Percentiles rank a stretch among this genome's conserved stretches.
Evolutionary conservation across 78 protist genomes (phyloP).

Genomic region (Mantamonas sphyraenae): DNA sequence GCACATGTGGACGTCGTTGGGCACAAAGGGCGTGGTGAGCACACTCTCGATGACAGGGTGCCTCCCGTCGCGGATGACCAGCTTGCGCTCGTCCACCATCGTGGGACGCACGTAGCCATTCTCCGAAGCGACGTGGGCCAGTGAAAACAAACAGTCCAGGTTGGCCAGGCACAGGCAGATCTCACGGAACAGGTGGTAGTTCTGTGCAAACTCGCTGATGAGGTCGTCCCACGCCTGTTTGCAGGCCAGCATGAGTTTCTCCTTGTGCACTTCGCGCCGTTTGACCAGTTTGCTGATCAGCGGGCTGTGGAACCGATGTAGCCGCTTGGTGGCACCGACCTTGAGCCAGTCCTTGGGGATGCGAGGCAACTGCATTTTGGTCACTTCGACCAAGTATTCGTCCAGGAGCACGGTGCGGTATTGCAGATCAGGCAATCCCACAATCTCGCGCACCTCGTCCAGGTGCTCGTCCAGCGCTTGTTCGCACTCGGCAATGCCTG

Average conservation of each 20-base stretch:
- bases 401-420: too few species aligned
- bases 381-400: too few species aligned
- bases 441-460: neutral
- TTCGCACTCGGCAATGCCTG: too few species aligned
- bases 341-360: conserved; percentile 5
- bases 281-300: too few species aligned
- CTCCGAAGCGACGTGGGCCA: conserved; percentile 5
- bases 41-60: conserved; percentile 44
- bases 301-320: too few species aligned
- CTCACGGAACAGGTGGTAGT: conserved; percentile 26
- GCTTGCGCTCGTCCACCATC: conserved; percentile 1
- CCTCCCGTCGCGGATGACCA: conserved; percentile 36
- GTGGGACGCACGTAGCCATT: conserved; percentile 41
- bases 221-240: too few species aligned
- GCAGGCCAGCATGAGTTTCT: too few species aligned
- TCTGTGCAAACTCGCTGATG: conserved; percentile 16
- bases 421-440: neutral
- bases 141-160: conserved; percentile 32
- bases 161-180: conserved; percentile 13
- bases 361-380: too few species aligned
- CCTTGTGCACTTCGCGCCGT: too few species aligned
- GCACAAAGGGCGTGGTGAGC: conserved; percentile 13
- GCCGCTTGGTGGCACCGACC: too few species aligned
- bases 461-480: neutral
- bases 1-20: conserved; percentile 24